These are phyloP conservation scores for Larix sibirica DNA, from an alignment of 83 land plant genomes.

Conservation along the genomic window DNA sequence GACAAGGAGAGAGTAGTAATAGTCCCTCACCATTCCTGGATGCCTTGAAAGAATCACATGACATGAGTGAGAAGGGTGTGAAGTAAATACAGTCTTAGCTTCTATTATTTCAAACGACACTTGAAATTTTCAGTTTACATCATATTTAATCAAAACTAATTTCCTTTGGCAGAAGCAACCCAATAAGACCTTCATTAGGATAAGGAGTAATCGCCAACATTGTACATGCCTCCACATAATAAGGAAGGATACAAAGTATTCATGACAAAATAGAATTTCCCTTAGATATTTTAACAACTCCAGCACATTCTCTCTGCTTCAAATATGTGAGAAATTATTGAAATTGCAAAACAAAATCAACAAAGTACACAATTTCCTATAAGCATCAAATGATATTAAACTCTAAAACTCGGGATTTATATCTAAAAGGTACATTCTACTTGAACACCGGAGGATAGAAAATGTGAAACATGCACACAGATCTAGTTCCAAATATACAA, in stretches of 20 bases:
- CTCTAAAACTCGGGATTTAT: neutral
- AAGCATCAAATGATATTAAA: neutral
- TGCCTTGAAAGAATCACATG: no score
- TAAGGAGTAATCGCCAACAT: constrained; percentile 63
- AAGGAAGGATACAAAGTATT: constrained; percentile 83
- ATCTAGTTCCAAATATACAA: neutral
- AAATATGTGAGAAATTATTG: constrained; percentile 84
- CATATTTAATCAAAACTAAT: constrained; percentile 43
- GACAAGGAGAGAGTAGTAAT: no score
- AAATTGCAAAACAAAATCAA: constrained; percentile 48
- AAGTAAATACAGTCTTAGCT: no score
- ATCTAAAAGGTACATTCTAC: neutral
- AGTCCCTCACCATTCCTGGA: no score
- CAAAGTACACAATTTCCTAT: neutral
- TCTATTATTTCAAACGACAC: no score
- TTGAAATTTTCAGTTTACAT: neutral
- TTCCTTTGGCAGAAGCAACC: constrained; percentile 75
- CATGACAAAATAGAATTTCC: constrained; percentile 73
- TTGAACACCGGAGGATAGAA: neutral
- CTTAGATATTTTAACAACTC: constrained; percentile 85
- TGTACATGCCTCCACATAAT: constrained; percentile 68
- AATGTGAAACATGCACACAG: neutral
- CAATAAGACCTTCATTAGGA: constrained; percentile 70
- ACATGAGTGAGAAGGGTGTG: no score
- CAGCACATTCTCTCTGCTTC: constrained; percentile 95